phyloP scores from a whole-genome alignment of 352 stramenopile species.

The Globisporangium barbulae region DNA sequence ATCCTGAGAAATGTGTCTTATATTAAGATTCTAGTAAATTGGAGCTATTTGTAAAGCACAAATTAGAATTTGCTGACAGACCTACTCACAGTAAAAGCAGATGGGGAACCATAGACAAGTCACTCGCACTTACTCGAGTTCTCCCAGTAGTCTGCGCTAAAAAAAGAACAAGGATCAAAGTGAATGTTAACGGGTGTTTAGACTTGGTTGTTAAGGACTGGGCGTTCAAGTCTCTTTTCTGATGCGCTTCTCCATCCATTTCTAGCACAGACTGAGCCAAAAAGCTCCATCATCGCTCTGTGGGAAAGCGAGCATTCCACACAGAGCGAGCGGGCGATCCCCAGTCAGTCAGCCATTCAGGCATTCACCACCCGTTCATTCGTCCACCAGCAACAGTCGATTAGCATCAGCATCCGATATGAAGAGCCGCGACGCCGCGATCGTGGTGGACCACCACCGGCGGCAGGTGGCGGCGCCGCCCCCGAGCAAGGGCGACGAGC shows the following conservation, averaged over 20 bases:
- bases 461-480: constrained; percentile 23
- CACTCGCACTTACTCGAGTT: not conserved
- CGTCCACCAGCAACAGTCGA: not conserved
- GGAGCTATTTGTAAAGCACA: too few species aligned
- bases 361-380: constrained; percentile 3
- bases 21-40: too few species aligned
- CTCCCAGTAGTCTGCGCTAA: not conserved
- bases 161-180: not conserved
- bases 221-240: constrained; percentile 2
- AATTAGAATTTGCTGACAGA: too few species aligned
- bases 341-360: not conserved
- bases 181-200: too few species aligned
- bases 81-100: too few species aligned
- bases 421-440: constrained; percentile 38
- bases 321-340: constrained; percentile 5
- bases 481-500: constrained; percentile 28
- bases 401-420: constrained; percentile 13
- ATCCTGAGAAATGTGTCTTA: too few species aligned
- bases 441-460: constrained; percentile 40
- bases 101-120: not conserved
- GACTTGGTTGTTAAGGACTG: too few species aligned
- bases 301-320: not conserved
- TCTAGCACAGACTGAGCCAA: constrained; percentile 6
- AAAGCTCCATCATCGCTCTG: not conserved
- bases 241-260: constrained; percentile 18